Conservation (phyloP, 2,329 filamentous ascomycete species). For the Catunica adiposa region DNA sequence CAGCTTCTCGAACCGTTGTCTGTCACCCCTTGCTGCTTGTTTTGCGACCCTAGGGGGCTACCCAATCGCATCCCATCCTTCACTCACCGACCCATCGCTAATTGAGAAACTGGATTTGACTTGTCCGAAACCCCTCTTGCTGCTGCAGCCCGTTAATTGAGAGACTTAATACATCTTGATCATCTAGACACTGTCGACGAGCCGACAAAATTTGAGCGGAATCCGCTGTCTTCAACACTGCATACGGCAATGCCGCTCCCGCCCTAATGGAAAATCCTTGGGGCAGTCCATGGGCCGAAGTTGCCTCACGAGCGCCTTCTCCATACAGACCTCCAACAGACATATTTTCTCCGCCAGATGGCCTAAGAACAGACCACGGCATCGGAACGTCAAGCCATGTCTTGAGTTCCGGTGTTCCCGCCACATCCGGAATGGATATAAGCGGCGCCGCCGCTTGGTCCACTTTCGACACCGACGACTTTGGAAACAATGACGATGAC, state of each 20-base stretch:
- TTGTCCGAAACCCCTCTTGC: not conserved
- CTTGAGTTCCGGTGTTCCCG: not conserved
- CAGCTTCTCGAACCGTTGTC: not conserved
- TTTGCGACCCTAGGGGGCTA: not conserved
- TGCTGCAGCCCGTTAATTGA: not conserved
- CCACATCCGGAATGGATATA: slow-evolving; percentile 4
- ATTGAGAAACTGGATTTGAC: not conserved
- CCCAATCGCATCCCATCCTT: not conserved
- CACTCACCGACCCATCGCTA: not conserved
- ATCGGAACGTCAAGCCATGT: not conserved
- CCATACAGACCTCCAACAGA: slow-evolving; percentile 2
- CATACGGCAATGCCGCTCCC: slow-evolving; percentile 10
- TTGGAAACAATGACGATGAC: not conserved
- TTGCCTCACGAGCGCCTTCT: slow-evolving; percentile 12
- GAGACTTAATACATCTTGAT: not conserved
- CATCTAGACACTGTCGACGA: no score
- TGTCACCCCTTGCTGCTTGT: not conserved
- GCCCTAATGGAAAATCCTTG: slow-evolving; percentile 43
- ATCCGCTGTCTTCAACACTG: not conserved
- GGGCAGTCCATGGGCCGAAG: slow-evolving; percentile 41
- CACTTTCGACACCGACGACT: not conserved
- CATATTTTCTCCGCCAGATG: not conserved
- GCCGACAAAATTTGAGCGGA: not conserved
- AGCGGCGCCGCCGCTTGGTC: slow-evolving; percentile 9
- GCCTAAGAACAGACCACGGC: not conserved